Conservation (phyloP, 176 grass and related monocot species). For the Oryza coarctata region DNA sequence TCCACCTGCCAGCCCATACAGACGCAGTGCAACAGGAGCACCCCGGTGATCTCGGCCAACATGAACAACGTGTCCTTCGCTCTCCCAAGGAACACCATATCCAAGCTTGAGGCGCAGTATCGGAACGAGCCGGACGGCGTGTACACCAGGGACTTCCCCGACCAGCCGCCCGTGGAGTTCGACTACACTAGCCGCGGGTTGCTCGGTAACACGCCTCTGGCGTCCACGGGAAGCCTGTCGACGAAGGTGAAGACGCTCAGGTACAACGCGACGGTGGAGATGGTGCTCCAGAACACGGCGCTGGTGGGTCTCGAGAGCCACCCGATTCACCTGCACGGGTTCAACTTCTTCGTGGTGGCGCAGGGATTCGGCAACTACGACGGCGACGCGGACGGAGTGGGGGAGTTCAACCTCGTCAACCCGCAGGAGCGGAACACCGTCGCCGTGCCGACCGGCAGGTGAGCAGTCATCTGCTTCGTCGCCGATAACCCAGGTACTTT, state of each 20-base stretch:
- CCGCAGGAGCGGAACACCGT: slow-evolving; percentile 70
- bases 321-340: slow-evolving; percentile 65
- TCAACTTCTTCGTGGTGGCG: slow-evolving; percentile 64
- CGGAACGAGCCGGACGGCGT: neutral
- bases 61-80: slow-evolving; percentile 79
- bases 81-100: slow-evolving; percentile 32
- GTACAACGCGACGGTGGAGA: slow-evolving; percentile 61
- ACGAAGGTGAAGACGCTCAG: slow-evolving; percentile 51
- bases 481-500: slow-evolving; percentile 62
- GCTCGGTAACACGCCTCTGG: neutral
- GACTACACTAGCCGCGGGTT: slow-evolving; percentile 50
- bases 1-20: slow-evolving; percentile 31
- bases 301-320: slow-evolving; percentile 65
- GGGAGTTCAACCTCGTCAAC: slow-evolving; percentile 48
- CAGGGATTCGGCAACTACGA: slow-evolving; percentile 71
- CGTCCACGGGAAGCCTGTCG: neutral
- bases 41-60: slow-evolving; percentile 18
- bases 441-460: slow-evolving; percentile 55
- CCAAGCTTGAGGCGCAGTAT: slow-evolving; percentile 49
- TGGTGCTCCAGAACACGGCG: slow-evolving; percentile 74
- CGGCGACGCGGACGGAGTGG: neutral
- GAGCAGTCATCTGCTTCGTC: slow-evolving; percentile 72
- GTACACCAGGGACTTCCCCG: slow-evolving; percentile 69
- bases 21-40: slow-evolving; percentile 23
- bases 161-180: slow-evolving; percentile 41